Conservation (phyloP, 371 early-diverging fungal genomes). For the Umbelopsis sp. region DNA sequence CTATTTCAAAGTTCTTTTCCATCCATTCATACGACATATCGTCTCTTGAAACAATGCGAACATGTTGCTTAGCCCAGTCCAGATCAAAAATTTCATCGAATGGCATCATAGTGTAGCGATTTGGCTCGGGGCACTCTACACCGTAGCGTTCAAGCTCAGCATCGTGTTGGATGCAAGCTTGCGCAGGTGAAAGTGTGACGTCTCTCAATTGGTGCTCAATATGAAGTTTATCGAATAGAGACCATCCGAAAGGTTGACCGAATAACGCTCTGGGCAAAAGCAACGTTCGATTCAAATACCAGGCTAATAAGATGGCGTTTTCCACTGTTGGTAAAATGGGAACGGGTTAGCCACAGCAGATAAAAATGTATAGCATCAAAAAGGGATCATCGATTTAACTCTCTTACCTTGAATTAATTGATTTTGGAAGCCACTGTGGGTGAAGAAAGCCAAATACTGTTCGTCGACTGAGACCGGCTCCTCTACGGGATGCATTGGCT, state of each 20-base stretch:
- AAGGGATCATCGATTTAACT: too few relatives aligned
- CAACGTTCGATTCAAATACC: slow-evolving; percentile 54
- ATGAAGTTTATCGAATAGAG: slow-evolving; percentile 36
- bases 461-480: slow-evolving; percentile 26
- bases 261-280: slow-evolving; percentile 52
- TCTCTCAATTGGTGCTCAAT: slow-evolving; percentile 48
- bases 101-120: slow-evolving; percentile 34
- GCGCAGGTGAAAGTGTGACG: slow-evolving; percentile 21
- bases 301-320: slow-evolving; percentile 60
- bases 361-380: not conserved
- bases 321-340: slow-evolving; percentile 38
- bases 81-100: slow-evolving; percentile 52
- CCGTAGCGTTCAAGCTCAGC: slow-evolving; percentile 21
- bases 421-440: slow-evolving; percentile 65
- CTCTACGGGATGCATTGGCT: not conserved
- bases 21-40: slow-evolving; percentile 45
- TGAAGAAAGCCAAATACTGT: slow-evolving; percentile 59
- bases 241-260: slow-evolving; percentile 59
- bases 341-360: not conserved
- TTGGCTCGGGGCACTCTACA: slow-evolving; percentile 36
- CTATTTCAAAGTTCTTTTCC: slow-evolving; percentile 32
- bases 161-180: slow-evolving; percentile 22
- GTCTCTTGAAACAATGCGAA: slow-evolving; percentile 41
- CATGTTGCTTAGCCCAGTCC: slow-evolving; percentile 48
- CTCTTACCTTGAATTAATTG: slow-evolving; percentile 56